Conservation (phyloP, 176 grass and related monocot genomes). For the Calamus simplicifolius region DNA sequence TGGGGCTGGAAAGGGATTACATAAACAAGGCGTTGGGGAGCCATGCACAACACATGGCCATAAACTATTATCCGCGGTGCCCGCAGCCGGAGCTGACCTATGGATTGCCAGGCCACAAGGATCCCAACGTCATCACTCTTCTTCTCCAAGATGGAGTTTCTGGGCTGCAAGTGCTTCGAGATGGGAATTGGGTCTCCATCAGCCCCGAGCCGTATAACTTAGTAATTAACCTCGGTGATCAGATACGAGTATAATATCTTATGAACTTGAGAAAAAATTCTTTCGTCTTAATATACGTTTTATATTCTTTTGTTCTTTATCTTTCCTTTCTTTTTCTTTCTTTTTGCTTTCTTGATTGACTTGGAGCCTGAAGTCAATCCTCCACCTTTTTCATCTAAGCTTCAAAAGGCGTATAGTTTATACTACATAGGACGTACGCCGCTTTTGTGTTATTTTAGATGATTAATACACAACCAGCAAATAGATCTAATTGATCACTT, state of each 20-base stretch:
- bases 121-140: constrained; percentile 79
- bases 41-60: constrained; percentile 92
- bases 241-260: constrained; percentile 40
- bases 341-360: no score
- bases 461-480: no score
- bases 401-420: no score
- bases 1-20: constrained; percentile 53
- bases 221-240: constrained; percentile 90
- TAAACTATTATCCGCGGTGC: constrained; percentile 91
- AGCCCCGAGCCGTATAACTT: constrained; percentile 50
- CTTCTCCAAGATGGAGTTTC: constrained; percentile 81
- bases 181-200: constrained; percentile 60
- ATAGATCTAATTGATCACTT: no score
- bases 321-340: no score
- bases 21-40: constrained; percentile 66
- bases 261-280: no score
- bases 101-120: constrained; percentile 78
- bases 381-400: no score
- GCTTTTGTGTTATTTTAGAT: no score
- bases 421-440: no score
- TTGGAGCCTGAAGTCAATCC: no score
- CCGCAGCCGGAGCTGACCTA: constrained; percentile 89
- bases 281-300: no score
- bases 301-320: no score
- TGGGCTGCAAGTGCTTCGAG: constrained; percentile 63